A percentile compares a stretch with the other conserved stretches of the same genome.
Evolutionary conservation across 768 basidiomycete species (phyloP).

Genomic region (Tricholoma furcatifolium): DNA sequence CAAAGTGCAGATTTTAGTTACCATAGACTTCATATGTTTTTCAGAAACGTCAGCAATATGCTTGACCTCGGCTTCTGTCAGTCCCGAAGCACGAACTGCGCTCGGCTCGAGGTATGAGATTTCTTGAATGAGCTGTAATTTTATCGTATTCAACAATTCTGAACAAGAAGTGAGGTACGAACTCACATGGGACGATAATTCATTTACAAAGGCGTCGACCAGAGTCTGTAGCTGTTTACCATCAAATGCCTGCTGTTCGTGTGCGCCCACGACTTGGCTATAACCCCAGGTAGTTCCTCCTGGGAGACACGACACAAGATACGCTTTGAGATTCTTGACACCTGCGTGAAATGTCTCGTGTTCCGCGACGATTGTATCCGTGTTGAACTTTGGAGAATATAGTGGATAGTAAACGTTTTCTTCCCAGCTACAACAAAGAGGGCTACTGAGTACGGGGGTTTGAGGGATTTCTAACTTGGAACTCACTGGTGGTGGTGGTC

Average conservation of each 20-base stretch:
- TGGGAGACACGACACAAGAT: conserved; percentile 20
- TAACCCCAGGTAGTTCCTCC: conserved; percentile 19
- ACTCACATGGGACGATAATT: conserved; percentile 12
- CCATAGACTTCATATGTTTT: conserved; percentile 20
- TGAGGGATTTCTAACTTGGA: neutral
- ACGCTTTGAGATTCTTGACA: conserved; percentile 14
- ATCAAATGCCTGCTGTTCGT: conserved; percentile 13
- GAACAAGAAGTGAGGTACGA: neutral
- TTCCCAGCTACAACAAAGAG: conserved; percentile 16
- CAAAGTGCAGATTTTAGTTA: neutral
- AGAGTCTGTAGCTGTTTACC: conserved; percentile 3
- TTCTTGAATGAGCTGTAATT: conserved; percentile 16
- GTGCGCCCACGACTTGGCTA: conserved; percentile 7
- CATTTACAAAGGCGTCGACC: conserved; percentile 14
- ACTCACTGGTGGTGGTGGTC: conserved; percentile 19
- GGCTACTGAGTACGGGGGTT: neutral
- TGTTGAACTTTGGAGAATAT: conserved; percentile 18
- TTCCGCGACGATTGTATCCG: conserved; percentile 15
- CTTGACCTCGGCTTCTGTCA: conserved; percentile 17
- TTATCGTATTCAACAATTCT: neutral
- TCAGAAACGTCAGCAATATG: conserved; percentile 16
- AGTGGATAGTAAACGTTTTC: conserved; percentile 18
- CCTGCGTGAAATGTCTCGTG: conserved; percentile 19
- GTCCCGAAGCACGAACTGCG: conserved; percentile 17
- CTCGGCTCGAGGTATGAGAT: conserved; percentile 18